Conservation (phyloP, 2,329 filamentous ascomycete genomes). For the Lachnum nothofagi region DNA sequence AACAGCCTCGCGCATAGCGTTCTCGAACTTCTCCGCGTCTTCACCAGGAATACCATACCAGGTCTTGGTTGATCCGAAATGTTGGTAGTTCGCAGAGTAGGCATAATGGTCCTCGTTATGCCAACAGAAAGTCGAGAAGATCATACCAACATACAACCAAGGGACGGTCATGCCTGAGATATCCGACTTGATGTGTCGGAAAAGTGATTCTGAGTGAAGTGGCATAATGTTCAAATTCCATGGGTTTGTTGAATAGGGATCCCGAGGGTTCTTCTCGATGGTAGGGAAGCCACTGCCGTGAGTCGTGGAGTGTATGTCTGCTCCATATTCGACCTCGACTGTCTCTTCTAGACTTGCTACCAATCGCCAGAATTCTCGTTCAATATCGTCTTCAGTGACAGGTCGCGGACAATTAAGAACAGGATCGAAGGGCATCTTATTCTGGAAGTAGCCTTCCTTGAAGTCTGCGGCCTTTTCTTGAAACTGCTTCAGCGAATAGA, state of each 20-base stretch:
- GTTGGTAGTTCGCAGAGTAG: constrained; percentile 97
- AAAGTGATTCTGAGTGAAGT: constrained; percentile 83
- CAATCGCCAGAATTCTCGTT: constrained; percentile 92
- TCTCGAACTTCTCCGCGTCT: constrained; percentile 90
- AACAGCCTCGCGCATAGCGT: constrained; percentile 90
- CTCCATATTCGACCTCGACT: constrained; percentile 95
- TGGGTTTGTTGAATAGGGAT: constrained; percentile 80
- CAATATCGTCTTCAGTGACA: constrained; percentile 90
- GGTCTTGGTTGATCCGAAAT: constrained; percentile 96
- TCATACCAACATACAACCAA: constrained; percentile 99
- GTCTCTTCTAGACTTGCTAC: constrained; percentile 92
- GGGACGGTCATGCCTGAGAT: constrained; percentile 99
- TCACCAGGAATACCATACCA: constrained; percentile 97
- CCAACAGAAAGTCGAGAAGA: constrained; percentile 99
- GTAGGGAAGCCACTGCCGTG: constrained; percentile 97
- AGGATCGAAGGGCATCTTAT: constrained; percentile 83
- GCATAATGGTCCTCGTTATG: constrained; percentile 98
- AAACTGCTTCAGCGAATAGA: constrained; percentile 93
- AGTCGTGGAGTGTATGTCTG: constrained; percentile 95
- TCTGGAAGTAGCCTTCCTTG: constrained; percentile 88
- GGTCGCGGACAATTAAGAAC: constrained; percentile 73
- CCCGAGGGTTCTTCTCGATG: constrained; percentile 80
- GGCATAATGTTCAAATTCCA: constrained; percentile 96
- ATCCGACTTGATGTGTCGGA: constrained; percentile 95
- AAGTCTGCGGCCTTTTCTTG: constrained; percentile 94